Evolutionary conservation across 2,329 filamentous ascomycete genomes (phyloP), one percentile per base, ranked within the genome.

Genomic region (Samsoniella hepiali): DNA sequence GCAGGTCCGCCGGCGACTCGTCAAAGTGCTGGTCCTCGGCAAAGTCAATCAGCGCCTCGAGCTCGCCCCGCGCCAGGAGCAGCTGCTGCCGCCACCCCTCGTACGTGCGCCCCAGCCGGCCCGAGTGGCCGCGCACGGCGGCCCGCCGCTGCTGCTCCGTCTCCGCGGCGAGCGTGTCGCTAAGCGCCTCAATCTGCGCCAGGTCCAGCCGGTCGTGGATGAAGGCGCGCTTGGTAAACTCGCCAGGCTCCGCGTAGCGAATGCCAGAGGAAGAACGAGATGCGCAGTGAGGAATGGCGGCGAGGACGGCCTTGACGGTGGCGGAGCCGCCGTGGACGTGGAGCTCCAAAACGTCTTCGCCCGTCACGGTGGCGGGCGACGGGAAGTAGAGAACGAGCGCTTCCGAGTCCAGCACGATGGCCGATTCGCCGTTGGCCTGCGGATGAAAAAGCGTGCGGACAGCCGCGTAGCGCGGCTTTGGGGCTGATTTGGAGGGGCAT

Each of bases 11-110:
- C 0, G 92, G 90, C 3, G 91, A 89, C 75, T 97, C 93, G 69
- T 98, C 93, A 71, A 99, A 96, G 77, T 98, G 91, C 76, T 99
- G 94, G 71, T 98, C 95, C 74, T 99, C 95, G 1, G 91, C 90
- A 73, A 99, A 99, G 76, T 99, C 95, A 66, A 99, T 98, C 68
- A 99, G 78, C 0, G 95, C 95, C 76, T 99, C 95, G 45, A 99
- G 82, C 77, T 98, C 93, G 10, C 92, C 95, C 2, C 95, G 86
- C 10, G 93, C 93, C 66, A 89, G 83, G 7, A 98, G 80, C 22
- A 99, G 78, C 67, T 87, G 82, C 67, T 85, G 79, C 32, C 94
- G 87, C 95, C 95, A 99, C 10, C 71, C 71, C 68, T 97, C 93
- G 74, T 99, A 99, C 22, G 87, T 87, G 64, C 82, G 81, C 0